A percentile compares a stretch with the other conserved stretches of the same genome.
phyloP scores from a whole-genome alignment of 495 filamentous ascomycete genomes.

The Neurospora sp. region DNA sequence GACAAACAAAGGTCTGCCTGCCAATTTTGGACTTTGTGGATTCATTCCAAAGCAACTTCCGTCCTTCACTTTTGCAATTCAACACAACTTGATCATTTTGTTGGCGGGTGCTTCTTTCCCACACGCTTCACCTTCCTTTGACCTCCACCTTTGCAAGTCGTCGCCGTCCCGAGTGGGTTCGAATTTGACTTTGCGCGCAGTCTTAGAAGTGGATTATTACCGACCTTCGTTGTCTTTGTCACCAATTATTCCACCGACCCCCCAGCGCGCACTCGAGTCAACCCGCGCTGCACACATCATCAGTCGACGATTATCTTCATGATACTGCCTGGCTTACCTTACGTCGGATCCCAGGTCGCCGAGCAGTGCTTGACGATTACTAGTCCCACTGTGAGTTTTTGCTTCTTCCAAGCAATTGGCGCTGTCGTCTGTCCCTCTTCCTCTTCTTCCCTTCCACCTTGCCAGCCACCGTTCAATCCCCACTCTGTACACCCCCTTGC shows the following conservation, averaged over 20 bases:
- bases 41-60: not conserved
- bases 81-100: not conserved
- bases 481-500: not conserved
- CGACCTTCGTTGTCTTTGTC: not conserved
- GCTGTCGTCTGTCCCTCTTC: not conserved
- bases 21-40: not conserved
- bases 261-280: not conserved
- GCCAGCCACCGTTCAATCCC: not conserved
- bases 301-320: not conserved
- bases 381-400: not conserved
- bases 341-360: not conserved
- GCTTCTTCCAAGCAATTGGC: not conserved
- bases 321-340: not conserved
- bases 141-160: not conserved
- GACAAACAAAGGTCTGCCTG: not conserved
- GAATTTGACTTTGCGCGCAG: not conserved
- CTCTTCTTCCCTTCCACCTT: not conserved
- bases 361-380: not conserved
- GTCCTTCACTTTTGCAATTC: not conserved
- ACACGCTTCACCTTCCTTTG: not conserved
- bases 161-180: not conserved
- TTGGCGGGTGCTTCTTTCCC: not conserved
- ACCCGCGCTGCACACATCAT: not conserved
- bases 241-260: not conserved
- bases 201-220: not conserved